phyloP scores from a whole-genome alignment of 2,329 filamentous ascomycete genomes.

The Fusarium sp. region DNA sequence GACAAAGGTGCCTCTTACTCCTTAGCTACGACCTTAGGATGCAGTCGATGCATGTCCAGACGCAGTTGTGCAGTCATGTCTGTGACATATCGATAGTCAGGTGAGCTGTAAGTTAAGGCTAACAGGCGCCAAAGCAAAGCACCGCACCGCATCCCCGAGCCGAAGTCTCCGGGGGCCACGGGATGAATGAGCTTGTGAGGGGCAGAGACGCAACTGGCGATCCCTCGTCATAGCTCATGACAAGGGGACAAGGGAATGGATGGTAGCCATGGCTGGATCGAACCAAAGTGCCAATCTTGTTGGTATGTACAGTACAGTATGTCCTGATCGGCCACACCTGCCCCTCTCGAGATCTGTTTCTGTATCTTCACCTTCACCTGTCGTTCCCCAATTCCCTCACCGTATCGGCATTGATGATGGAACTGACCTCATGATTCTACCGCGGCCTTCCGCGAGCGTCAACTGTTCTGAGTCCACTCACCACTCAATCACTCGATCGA shows the following conservation, averaged over 20 bases:
- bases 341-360: slow-evolving; percentile 9
- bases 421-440: neutral
- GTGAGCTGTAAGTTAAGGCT: slow-evolving; percentile 33
- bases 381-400: neutral
- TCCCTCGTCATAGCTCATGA: slow-evolving; percentile 36
- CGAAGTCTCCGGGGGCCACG: slow-evolving; percentile 38
- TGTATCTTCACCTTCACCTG: neutral
- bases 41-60: neutral
- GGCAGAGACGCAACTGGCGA: slow-evolving; percentile 31
- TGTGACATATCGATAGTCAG: slow-evolving; percentile 33
- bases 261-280: neutral
- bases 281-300: slow-evolving; percentile 24
- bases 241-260: neutral
- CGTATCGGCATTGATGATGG: neutral
- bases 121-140: slow-evolving; percentile 33
- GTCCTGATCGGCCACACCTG: slow-evolving; percentile 23
- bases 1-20: slow-evolving; percentile 1
- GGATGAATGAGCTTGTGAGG: slow-evolving; percentile 12
- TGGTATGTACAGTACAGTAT: neutral
- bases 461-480: neutral
- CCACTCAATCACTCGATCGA: slow-evolving; percentile 27
- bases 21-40: neutral
- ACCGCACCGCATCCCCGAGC: slow-evolving; percentile 36
- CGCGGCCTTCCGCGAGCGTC: slow-evolving; percentile 25
- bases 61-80: neutral